phyloP scores from a whole-genome alignment of 345 rosid species.

The Salix viminalis region DNA sequence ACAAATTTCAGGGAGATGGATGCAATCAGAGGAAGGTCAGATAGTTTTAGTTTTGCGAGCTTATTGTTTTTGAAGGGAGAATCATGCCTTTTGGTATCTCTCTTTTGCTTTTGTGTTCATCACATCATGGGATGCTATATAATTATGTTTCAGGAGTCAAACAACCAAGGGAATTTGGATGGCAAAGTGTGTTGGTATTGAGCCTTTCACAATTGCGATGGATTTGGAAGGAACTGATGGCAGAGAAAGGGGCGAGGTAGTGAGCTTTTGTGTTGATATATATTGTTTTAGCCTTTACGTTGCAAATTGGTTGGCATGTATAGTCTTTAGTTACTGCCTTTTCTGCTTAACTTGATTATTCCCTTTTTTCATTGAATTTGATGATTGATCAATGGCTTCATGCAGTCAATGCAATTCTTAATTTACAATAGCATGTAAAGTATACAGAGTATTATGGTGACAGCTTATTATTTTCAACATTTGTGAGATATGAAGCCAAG shows the following conservation, averaged over 20 bases:
- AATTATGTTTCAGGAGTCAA: constrained; percentile 52
- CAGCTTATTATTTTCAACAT: not conserved
- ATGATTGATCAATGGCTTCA: too few species aligned
- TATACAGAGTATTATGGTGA: not conserved
- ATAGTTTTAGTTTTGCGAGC: not conserved
- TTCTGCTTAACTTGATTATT: not conserved
- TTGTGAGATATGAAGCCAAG: not conserved
- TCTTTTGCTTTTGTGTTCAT: not conserved
- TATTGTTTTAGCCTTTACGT: not conserved
- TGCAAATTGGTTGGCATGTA: not conserved
- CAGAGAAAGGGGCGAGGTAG: constrained; percentile 84
- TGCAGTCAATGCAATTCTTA: too few species aligned
- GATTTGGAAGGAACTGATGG: constrained; percentile 85
- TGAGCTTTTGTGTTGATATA: not conserved
- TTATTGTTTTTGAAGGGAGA: constrained; percentile 5
- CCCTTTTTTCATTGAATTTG: too few species aligned
- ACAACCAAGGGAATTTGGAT: constrained; percentile 83
- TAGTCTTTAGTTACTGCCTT: not conserved
- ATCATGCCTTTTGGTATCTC: not conserved
- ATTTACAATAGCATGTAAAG: too few species aligned
- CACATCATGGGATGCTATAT: not conserved
- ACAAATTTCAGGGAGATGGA: constrained; percentile 78
- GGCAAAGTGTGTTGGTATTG: constrained; percentile 61
- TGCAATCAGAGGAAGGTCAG: constrained; percentile 70
- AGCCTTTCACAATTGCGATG: constrained; percentile 68